Base-by-base conservation (phyloP, 2,329 filamentous ascomycete species). In the Fusarium tupiense region DNA sequence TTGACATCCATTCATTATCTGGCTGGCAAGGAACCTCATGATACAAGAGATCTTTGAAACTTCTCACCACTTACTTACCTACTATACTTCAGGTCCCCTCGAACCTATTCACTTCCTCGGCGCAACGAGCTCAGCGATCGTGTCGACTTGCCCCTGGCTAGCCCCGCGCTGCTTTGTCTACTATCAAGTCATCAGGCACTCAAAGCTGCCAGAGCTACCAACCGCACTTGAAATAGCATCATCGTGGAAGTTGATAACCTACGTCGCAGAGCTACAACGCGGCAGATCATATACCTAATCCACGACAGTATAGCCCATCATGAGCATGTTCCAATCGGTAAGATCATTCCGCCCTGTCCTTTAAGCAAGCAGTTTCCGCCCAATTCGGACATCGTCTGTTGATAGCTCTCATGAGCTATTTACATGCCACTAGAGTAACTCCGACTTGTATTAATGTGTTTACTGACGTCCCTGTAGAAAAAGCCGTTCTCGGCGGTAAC, bases 401-500 rank as follows among this genome's bases (percentile, higher is more conserved):
- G 31, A 31, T 50, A 38, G 56, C 58, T 49, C 50, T 12, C 41
- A 41, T 67, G 68, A 74, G 73, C 56, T 57, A 76, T 77, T 75
- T 71, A 71, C 64, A 61, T 35, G 26, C 33, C 20, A 22, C 33
- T 47, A 11, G 44, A 41, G 12, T 26, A 26, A 16, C 13, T 43
- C 31, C 17, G 24, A 33, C 33, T 8, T 17, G 14, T 22, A 41
- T 22, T 41, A 37, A 38, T 60, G 17, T 26, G 17, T 31, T 58
- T 43, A 31, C 63, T 72, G 54, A 72, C 22, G 41, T 17, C 20
- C 29, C 3, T 8, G 31, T 65, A 83, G 81, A 83, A 92, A 86
- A 91, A 95, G 85, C 95, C 96, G 7, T 98, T 95, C 83, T 94
- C 96, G 80, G 95, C 96, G 47, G 92, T 99, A 72, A 98, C 96